phyloP scores from a whole-genome alignment of 1,284 basidiomycete species.

The Rhodofomes roseus region DNA sequence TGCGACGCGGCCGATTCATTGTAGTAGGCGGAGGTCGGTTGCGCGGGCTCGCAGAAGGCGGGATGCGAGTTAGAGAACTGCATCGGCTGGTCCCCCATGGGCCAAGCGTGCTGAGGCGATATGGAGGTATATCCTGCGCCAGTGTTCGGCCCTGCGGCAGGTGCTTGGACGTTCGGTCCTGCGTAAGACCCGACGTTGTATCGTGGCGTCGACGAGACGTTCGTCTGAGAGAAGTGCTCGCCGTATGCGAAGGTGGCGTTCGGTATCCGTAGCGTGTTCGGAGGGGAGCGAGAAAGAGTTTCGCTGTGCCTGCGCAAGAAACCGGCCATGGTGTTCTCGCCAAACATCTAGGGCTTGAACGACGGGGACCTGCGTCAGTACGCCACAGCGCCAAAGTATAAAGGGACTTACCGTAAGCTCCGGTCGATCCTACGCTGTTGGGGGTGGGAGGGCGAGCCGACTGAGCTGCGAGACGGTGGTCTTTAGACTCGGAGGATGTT shows the following conservation, averaged over 20 bases:
- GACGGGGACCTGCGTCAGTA: not conserved
- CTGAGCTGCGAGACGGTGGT: slow-evolving; percentile 19
- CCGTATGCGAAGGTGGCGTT: slow-evolving; percentile 16
- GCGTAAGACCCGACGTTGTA: slow-evolving; percentile 22
- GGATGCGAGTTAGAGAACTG: slow-evolving; percentile 19
- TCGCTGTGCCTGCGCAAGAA: slow-evolving; percentile 15
- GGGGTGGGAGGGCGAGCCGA: slow-evolving; percentile 3
- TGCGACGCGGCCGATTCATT: slow-evolving; percentile 18
- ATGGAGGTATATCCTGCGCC: slow-evolving; percentile 16
- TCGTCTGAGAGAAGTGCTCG: slow-evolving; percentile 15
- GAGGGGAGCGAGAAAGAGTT: slow-evolving; percentile 9
- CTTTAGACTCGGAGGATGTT: slow-evolving; percentile 24
- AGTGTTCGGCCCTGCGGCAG: slow-evolving; percentile 18
- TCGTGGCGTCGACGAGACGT: slow-evolving; percentile 20
- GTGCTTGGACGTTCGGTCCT: slow-evolving; percentile 17
- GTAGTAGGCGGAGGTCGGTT: slow-evolving; percentile 21
- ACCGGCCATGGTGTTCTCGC: slow-evolving; percentile 15
- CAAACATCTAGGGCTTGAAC: slow-evolving; percentile 5
- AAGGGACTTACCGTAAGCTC: slow-evolving; percentile 3
- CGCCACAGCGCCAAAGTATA: not conserved
- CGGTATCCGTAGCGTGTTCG: not conserved
- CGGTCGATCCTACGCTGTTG: not conserved
- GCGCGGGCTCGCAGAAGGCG: slow-evolving; percentile 17
- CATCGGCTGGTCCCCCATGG: slow-evolving; percentile 17
- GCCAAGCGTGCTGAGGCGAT: slow-evolving; percentile 23